phyloP scores from a whole-genome alignment of 371 early-diverging fungal species.

The Apophysomyces variabilis region DNA sequence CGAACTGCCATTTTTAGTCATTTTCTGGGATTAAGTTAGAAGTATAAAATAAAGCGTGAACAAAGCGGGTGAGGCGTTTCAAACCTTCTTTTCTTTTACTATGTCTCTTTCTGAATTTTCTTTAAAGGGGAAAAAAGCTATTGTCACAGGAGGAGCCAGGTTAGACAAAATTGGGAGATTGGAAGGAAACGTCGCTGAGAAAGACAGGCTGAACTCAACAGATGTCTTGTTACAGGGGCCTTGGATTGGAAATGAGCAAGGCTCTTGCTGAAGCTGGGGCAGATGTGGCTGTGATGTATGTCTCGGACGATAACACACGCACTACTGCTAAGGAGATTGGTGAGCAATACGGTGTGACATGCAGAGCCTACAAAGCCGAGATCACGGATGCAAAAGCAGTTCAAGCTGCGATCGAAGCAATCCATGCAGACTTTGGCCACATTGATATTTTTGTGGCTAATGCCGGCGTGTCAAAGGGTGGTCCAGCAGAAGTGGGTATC shows the following conservation, averaged over 20 bases:
- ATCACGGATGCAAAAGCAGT: conserved; percentile 38
- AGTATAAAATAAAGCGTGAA: neutral
- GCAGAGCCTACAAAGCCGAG: conserved; percentile 51
- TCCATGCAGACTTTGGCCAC: conserved; percentile 45
- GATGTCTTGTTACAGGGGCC: conserved; percentile 28
- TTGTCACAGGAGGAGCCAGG: conserved; percentile 55
- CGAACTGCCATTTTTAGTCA: neutral
- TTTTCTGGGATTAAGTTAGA: too few relatives aligned
- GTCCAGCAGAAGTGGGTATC: conserved; percentile 36
- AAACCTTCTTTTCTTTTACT: conserved; percentile 10
- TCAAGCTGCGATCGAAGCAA: conserved; percentile 36
- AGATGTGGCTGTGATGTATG: conserved; percentile 53
- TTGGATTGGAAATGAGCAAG: conserved; percentile 50
- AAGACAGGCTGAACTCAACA: neutral
- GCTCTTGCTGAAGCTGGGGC: conserved; percentile 55
- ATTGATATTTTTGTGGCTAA: conserved; percentile 57
- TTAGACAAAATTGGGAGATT: conserved; percentile 16
- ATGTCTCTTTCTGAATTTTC: conserved; percentile 44
- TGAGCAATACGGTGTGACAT: conserved; percentile 37
- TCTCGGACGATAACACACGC: conserved; percentile 45
- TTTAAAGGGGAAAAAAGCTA: conserved; percentile 47
- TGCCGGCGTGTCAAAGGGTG: conserved; percentile 46
- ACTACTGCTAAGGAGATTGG: conserved; percentile 43
- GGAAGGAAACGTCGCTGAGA: too few relatives aligned
- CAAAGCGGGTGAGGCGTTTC: neutral